phyloP scores from a whole-genome alignment of 208 protist genomes.

The Naegleria lovaniensis region DNA sequence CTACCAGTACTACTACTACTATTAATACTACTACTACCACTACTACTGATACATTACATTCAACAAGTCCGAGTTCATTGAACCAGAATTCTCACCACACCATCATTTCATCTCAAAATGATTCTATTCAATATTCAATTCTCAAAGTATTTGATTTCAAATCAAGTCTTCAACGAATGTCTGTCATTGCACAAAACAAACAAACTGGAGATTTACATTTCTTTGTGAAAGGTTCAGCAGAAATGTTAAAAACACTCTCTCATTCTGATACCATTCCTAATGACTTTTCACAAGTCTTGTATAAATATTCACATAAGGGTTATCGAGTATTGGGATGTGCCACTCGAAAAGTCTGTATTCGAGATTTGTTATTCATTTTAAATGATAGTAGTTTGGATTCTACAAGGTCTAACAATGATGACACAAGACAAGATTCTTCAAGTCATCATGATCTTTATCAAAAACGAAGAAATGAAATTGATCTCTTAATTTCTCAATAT shows the following conservation, averaged over 20 bases:
- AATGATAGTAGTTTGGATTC: not conserved
- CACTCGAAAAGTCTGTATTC: not conserved
- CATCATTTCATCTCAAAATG: not conserved
- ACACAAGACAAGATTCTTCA: too few relatives aligned
- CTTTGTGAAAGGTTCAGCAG: conserved; percentile 56
- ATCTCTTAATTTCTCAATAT: not conserved
- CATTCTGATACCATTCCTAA: conserved; percentile 42
- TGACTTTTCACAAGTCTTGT: conserved; percentile 39
- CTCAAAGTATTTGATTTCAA: conserved; percentile 52
- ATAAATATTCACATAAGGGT: conserved; percentile 46
- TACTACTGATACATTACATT: too few relatives aligned
- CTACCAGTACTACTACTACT: not conserved
- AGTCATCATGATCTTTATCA: too few relatives aligned
- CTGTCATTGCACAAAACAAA: conserved; percentile 41
- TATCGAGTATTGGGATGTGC: conserved; percentile 53
- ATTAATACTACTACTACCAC: too few relatives aligned
- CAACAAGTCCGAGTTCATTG: too few relatives aligned
- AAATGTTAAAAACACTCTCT: conserved; percentile 51
- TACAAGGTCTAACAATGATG: not conserved
- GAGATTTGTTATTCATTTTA: not conserved
- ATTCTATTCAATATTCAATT: conserved; percentile 22
- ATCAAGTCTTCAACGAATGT: conserved; percentile 54
- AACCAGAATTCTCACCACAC: too few relatives aligned
- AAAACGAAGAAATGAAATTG: not conserved
- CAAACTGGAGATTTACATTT: not conserved